phyloP scores from a whole-genome alignment of 1,139 yeast species.

The Diutina rugosa region DNA sequence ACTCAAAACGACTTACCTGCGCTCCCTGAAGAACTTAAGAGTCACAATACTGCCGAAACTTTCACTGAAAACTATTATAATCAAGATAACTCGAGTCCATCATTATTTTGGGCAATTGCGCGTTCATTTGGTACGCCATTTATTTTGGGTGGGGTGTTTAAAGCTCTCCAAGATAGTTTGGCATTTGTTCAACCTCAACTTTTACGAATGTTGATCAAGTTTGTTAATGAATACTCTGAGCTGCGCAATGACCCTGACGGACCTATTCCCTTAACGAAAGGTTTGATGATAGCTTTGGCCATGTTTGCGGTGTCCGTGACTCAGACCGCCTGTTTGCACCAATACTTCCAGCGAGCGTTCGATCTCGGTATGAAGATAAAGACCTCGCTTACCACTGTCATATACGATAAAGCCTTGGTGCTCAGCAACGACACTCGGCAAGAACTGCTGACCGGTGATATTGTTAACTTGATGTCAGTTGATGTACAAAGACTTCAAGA shows the following conservation, averaged over 20 bases:
- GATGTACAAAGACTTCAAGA: conserved; percentile 93
- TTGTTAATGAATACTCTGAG: conserved; percentile 66
- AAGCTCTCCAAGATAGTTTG: conserved; percentile 62
- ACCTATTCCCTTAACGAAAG: conserved; percentile 56
- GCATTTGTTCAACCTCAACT: conserved; percentile 88
- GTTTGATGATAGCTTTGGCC: conserved; percentile 67
- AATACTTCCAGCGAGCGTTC: conserved; percentile 81
- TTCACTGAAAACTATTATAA: conserved; percentile 53
- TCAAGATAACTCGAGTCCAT: conserved; percentile 30
- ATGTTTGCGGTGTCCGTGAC: conserved; percentile 77
- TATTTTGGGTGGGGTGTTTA: conserved; percentile 63
- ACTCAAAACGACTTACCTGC: conserved; percentile 72
- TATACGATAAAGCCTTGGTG: conserved; percentile 69
- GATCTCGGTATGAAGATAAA: conserved; percentile 86
- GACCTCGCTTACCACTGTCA: conserved; percentile 64
- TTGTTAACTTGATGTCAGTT: conserved; percentile 93
- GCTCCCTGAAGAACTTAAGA: conserved; percentile 53
- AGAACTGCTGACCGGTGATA: conserved; percentile 84
- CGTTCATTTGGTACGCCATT: conserved; percentile 64
- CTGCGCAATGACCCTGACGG: conserved; percentile 14
- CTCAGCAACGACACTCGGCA: conserved; percentile 79
- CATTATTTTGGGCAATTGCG: conserved; percentile 49
- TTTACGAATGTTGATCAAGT: conserved; percentile 58
- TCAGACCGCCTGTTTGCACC: conserved; percentile 83
- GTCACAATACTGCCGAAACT: conserved; percentile 32